phyloP scores from a whole-genome alignment of 805 yeast species.

The Schizosaccharomyces japonicus region DNA sequence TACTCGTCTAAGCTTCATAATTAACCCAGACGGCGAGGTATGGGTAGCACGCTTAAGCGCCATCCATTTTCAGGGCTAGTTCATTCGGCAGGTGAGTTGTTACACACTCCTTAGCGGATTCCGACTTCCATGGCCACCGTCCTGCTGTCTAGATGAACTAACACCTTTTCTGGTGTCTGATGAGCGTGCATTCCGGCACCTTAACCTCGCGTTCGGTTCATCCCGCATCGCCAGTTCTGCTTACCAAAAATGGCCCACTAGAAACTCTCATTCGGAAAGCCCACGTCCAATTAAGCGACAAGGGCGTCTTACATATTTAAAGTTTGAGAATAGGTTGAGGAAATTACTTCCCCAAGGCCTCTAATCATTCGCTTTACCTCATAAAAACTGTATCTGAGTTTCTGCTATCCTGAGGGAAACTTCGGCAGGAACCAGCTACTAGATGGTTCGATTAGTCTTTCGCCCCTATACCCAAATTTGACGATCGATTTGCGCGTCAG shows the following conservation, averaged over 20 bases:
- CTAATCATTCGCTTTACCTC: slow-evolving; percentile 23
- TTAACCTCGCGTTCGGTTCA: slow-evolving; percentile 22
- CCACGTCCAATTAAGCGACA: slow-evolving; percentile 22
- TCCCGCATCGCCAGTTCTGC: slow-evolving; percentile 27
- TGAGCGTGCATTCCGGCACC: slow-evolving; percentile 23
- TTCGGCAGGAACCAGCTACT: slow-evolving; percentile 24
- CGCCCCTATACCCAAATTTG: slow-evolving; percentile 24
- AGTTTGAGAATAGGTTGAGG: slow-evolving; percentile 23
- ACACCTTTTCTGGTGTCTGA: slow-evolving; percentile 25
- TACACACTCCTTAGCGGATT: slow-evolving; percentile 22
- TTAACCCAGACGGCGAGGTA: slow-evolving; percentile 21
- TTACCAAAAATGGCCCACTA: slow-evolving; percentile 26
- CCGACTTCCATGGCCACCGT: slow-evolving; percentile 31
- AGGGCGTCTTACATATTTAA: slow-evolving; percentile 22
- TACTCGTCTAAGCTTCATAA: slow-evolving; percentile 20
- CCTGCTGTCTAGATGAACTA: slow-evolving; percentile 21
- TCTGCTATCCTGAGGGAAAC: slow-evolving; percentile 23
- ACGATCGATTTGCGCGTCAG: slow-evolving; percentile 25
- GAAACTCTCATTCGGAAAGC: slow-evolving; percentile 22
- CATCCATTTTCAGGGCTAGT: slow-evolving; percentile 20
- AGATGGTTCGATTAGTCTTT: slow-evolving; percentile 23
- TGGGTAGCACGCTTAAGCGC: slow-evolving; percentile 22
- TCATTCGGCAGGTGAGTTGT: slow-evolving; percentile 27
- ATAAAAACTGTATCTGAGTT: slow-evolving; percentile 22
- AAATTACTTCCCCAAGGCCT: slow-evolving; percentile 21